phyloP scores from a whole-genome alignment of 2,329 filamentous ascomycete species.

The Parastagonospora nodorum region DNA sequence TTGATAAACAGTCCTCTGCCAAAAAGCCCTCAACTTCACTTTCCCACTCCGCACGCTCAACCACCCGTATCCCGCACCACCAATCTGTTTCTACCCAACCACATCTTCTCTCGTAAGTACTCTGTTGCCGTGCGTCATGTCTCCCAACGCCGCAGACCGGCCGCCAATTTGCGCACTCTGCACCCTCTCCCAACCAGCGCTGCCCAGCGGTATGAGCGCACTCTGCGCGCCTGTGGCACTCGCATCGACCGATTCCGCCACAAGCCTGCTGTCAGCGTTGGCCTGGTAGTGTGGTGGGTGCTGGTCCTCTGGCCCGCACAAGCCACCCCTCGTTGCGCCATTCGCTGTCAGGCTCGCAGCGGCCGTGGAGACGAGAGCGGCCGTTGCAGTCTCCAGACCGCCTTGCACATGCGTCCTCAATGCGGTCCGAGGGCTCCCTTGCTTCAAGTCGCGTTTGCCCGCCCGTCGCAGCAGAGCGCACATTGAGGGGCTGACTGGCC shows the following conservation, averaged over 20 bases:
- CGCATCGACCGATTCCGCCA: slow-evolving; percentile 9
- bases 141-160: slow-evolving; percentile 27
- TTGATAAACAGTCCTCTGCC: slow-evolving; percentile 29
- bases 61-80: slow-evolving; percentile 2
- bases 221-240: slow-evolving; percentile 13
- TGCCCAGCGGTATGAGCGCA: slow-evolving; percentile 25
- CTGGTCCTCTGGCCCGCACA: slow-evolving; percentile 24
- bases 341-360: slow-evolving; percentile 15
- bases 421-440: background rate
- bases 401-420: background rate
- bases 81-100: slow-evolving; percentile 13
- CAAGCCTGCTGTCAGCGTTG: slow-evolving; percentile 10
- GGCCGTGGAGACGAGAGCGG: slow-evolving; percentile 24
- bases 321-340: slow-evolving; percentile 38
- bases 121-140: slow-evolving; percentile 30
- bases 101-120: slow-evolving; percentile 37
- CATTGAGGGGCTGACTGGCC: slow-evolving; percentile 23
- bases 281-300: slow-evolving; percentile 2
- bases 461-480: slow-evolving; percentile 14
- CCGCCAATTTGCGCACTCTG: slow-evolving; percentile 34
- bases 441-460: background rate
- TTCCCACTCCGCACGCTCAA: slow-evolving; percentile 20
- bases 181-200: slow-evolving; percentile 19
- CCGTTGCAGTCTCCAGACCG: slow-evolving; percentile 6
- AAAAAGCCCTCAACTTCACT: slow-evolving; percentile 22